These are phyloP conservation scores for Basipetospora chlamydospora DNA, from an alignment of 2,329 filamentous ascomycete genomes.

Conservation along the genomic window DNA sequence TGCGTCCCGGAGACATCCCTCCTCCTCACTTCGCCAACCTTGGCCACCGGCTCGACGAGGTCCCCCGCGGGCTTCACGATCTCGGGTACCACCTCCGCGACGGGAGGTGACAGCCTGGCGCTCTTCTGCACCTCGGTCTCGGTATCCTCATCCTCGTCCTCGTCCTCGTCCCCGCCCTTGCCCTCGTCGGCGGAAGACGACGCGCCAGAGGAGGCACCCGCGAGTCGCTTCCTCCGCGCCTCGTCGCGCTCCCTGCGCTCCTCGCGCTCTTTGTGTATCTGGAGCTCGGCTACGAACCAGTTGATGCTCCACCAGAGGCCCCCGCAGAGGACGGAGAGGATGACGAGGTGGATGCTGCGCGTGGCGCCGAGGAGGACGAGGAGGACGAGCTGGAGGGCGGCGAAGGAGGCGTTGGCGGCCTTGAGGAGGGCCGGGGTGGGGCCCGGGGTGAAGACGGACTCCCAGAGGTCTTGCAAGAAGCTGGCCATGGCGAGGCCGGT, in stretches of 20 bases:
- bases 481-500: conserved; percentile 40
- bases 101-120: conserved; percentile 12
- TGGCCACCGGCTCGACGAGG: conserved; percentile 27
- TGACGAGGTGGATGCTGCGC: conserved; percentile 74
- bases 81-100: conserved; percentile 7
- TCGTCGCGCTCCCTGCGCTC: conserved; percentile 24
- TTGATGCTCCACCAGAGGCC: conserved; percentile 90
- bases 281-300: conserved; percentile 73
- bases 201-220: conserved; percentile 13
- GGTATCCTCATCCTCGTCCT: too few relatives aligned
- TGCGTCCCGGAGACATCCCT: conserved; percentile 29
- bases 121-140: conserved; percentile 34
- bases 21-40: conserved; percentile 33
- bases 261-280: conserved; percentile 26
- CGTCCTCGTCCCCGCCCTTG: too few relatives aligned
- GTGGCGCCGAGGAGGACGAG: conserved; percentile 64
- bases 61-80: conserved; percentile 15
- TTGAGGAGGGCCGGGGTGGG: conserved; percentile 75
- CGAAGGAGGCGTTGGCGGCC: conserved; percentile 84
- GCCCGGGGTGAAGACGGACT: conserved; percentile 85
- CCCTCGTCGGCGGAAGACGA: not conserved
- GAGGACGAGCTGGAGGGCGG: conserved; percentile 67
- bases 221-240: too few relatives aligned
- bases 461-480: conserved; percentile 67
- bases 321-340: conserved; percentile 64